Base-by-base conservation (phyloP, 2,329 filamentous ascomycete species). In the Colletotrichum sp. region DNA sequence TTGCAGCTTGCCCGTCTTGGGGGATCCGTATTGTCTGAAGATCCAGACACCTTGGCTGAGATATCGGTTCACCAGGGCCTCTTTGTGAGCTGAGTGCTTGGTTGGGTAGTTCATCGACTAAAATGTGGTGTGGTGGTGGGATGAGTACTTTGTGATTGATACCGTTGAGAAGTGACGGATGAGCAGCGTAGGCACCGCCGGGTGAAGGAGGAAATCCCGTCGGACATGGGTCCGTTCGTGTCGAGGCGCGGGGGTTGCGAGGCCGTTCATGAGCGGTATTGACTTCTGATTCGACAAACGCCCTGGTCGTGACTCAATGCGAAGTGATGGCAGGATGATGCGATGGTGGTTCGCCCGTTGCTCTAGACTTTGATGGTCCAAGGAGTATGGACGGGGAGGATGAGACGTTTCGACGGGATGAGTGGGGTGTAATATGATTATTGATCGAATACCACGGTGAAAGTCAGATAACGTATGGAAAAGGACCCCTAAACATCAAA, bases 281-380 rank as follows among this genome's bases (percentile, higher is more conserved):
- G 48, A 24, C 26, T 22, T 76, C 60, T 66, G 36, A 71, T 75
- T 76, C 36, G 71, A 48, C 67, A 8, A 18, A 8, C 16, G 44
- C 55, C 71, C 71, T 66, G 36, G 71, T 39, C 30, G 71, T 68
- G 74, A 74, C 64, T 70, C 74, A 74, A 66, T 75, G 60, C 75
- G 63, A 74, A 71, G 39, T 71, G 65, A 76, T 71, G 66, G 44
- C 26, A 75, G 60, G 28, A 63, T 76, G 71, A 57, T 75, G 71
- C 32, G 65, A 36, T 39, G 57, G 55, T 52, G 70, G 39, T 65
- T 73, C 44, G 70, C 32, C 39, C 18, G 9, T 67, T 39, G 68
- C 72, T 64, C 72, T 57, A 39, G 30, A 75, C 36, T 67, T 55
- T 62, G 63, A 30, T 16, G 39, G 55, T 63, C 26, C 26, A 55